phyloP scores from a whole-genome alignment of 345 rosid genomes.

The Nasturtium officinale region DNA sequence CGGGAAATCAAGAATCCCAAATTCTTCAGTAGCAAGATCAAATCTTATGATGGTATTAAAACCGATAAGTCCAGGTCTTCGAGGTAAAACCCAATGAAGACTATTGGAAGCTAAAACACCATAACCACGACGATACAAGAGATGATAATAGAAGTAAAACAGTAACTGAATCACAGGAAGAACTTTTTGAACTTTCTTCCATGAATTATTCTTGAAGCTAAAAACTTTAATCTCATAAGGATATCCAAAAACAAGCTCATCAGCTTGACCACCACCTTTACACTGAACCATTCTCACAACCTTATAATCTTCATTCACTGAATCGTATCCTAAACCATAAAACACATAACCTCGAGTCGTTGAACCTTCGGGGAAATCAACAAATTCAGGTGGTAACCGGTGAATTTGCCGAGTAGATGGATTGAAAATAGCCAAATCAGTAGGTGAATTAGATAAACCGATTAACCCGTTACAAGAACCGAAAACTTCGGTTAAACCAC shows the following conservation, averaged over 20 bases:
- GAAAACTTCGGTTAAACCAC: conserved; percentile 49
- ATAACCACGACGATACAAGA: conserved; percentile 34
- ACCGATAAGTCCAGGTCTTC: conserved; percentile 30
- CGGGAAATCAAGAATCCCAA: conserved; percentile 45
- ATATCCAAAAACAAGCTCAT: conserved; percentile 18
- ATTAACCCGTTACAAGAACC: conserved; percentile 61
- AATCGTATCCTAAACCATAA: conserved; percentile 60
- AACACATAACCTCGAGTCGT: conserved; percentile 42
- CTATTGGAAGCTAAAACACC: conserved; percentile 55
- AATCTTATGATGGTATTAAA: conserved; percentile 46
- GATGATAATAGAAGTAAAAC: conserved; percentile 31
- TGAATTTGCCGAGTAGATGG: conserved; percentile 44
- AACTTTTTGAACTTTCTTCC: conserved; percentile 46
- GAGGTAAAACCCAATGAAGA: conserved; percentile 57
- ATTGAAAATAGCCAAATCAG: conserved; percentile 54
- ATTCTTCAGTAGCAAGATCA: conserved; percentile 51
- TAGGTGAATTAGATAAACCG: conserved; percentile 50
- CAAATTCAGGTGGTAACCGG: conserved; percentile 43
- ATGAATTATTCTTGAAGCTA: conserved; percentile 41
- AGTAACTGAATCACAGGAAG: conserved; percentile 32
- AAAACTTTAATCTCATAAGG: conserved; percentile 51
- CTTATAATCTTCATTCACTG: conserved; percentile 49
- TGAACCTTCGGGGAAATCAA: conserved; percentile 30
- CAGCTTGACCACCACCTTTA: conserved; percentile 34
- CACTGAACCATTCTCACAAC: conserved; percentile 56